Evolutionary conservation across 345 rosid genomes (phyloP), one percentile per base, ranked within the genome.

Genomic region (Trapa bicornis): DNA sequence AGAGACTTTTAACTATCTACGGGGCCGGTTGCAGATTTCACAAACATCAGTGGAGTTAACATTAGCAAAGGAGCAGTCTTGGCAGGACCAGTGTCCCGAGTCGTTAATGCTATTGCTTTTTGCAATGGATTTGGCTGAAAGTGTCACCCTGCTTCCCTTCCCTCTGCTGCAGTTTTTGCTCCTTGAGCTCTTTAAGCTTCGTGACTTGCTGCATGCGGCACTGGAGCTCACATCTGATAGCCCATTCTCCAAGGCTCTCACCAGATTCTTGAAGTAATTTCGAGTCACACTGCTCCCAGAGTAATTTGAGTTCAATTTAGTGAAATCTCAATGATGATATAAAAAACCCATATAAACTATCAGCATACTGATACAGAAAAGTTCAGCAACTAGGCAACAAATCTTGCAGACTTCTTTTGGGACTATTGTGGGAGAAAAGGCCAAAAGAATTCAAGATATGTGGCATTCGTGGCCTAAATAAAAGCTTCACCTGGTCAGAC

Each of bases 191-290:
- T 83, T 87, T 61, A 93, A 83, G 81, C 76, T 80, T 22, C 65
- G 52, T 10, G 84, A 66, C 77, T 71, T 79, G 79, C 96, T 84
- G 77, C 95, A 76, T 68, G 81, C 84, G 5, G 90, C 79, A 74
- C 87, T 84, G 5, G 66, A 64, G 66, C 52, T 47, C 68, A 95
- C 96, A 78, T 95, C 99, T 68, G 80, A 81, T 35, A 95, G 88
- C 39, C 98, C 98, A 38, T 86, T 95, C 84, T 95, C 98, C 47
- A 95, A 79, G 11, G 98, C 96, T 76, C 86, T 84, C 74, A 95
- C 99, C 71, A 95, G 75, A 82, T 95, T 91, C 88, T 95, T 97
- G 11, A 95, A 95, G 80, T 91, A 95, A 75, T 82, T 95, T 72
- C 86, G 86, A 17, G 99, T 95, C 56, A 95, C 99, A 42, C 99